These are phyloP conservation scores for Bacidia rubella DNA, from an alignment of 495 filamentous ascomycete species.

Conservation along the genomic window DNA sequence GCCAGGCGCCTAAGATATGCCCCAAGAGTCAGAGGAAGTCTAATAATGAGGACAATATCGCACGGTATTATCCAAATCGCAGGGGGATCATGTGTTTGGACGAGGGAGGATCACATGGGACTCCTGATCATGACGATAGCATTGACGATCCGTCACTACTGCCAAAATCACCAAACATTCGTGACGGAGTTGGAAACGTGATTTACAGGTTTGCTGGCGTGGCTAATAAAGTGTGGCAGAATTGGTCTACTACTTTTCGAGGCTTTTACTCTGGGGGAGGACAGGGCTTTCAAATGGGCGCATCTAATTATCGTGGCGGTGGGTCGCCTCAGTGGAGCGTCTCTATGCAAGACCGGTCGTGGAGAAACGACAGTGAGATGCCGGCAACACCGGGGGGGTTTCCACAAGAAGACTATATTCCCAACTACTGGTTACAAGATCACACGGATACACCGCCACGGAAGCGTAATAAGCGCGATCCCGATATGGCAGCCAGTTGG, in stretches of 20 bases:
- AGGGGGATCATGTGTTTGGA: slow-evolving; percentile 30
- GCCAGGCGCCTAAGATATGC: slow-evolving; percentile 43
- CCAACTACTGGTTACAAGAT: slow-evolving; percentile 23
- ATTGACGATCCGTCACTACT: slow-evolving; percentile 2
- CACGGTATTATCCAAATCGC: not conserved
- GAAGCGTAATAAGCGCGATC: slow-evolving; percentile 30
- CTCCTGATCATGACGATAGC: slow-evolving; percentile 10
- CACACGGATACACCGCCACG: slow-evolving; percentile 18
- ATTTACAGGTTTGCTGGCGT: slow-evolving; percentile 43
- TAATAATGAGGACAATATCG: not conserved
- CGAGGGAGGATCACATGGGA: no score
- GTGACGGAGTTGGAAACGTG: slow-evolving; percentile 31
- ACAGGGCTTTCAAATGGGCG: slow-evolving; percentile 43
- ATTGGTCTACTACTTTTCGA: slow-evolving; percentile 59
- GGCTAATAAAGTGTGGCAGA: slow-evolving; percentile 64
- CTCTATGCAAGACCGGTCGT: slow-evolving; percentile 17
- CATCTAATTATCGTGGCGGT: slow-evolving; percentile 11
- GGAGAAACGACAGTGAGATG: slow-evolving; percentile 7
- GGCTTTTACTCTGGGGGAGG: slow-evolving; percentile 83
- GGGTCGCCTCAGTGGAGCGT: slow-evolving; percentile 19
- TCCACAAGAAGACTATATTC: slow-evolving; percentile 27
- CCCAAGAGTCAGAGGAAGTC: not conserved
- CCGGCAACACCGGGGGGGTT: slow-evolving; percentile 33
- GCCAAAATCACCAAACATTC: not conserved
- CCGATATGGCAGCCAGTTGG: slow-evolving; percentile 53